Percentiles rank a stretch among this genome's conserved stretches.
Evolutionary conservation across 768 basidiomycete genomes (phyloP).

Genomic region (Trametes cinnabarina): DNA sequence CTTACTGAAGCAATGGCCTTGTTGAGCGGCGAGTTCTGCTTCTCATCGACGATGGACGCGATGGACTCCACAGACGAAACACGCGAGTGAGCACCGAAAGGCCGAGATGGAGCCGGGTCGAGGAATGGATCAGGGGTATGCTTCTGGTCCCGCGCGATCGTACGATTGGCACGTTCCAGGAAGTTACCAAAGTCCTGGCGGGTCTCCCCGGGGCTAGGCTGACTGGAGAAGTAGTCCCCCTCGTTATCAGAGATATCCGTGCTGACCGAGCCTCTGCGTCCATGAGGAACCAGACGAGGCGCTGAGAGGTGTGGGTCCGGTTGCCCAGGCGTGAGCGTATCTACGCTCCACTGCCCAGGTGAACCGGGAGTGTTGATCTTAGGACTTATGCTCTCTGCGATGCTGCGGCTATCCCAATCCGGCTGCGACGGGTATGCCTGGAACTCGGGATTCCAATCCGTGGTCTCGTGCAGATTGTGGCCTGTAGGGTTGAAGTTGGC

Average conservation of each 20-base stretch:
- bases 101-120: slow-evolving; percentile 64
- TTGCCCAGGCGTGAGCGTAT: slow-evolving; percentile 48
- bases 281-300: slow-evolving; percentile 32
- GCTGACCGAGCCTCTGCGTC: slow-evolving; percentile 34
- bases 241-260: slow-evolving; percentile 57
- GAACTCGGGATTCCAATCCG: slow-evolving; percentile 77
- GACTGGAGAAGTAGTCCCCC: slow-evolving; percentile 53
- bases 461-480: slow-evolving; percentile 59
- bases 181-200: slow-evolving; percentile 65
- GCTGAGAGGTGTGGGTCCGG: slow-evolving; percentile 39
- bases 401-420: slow-evolving; percentile 71
- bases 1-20: slow-evolving; percentile 87
- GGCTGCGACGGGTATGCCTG: slow-evolving; percentile 68
- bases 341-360: slow-evolving; percentile 65
- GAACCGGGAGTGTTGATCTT: slow-evolving; percentile 36
- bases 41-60: slow-evolving; percentile 88
- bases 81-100: slow-evolving; percentile 80
- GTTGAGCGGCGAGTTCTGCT: slow-evolving; percentile 86
- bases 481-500: slow-evolving; percentile 36
- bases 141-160: slow-evolving; percentile 77
- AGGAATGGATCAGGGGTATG: slow-evolving; percentile 86
- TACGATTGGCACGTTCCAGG: slow-evolving; percentile 79
- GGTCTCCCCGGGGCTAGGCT: slow-evolving; percentile 30
- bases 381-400: slow-evolving; percentile 39
- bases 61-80: slow-evolving; percentile 89